Evolutionary conservation across 805 yeast species (phyloP).

Genomic region (Kuraishia ogatae): DNA sequence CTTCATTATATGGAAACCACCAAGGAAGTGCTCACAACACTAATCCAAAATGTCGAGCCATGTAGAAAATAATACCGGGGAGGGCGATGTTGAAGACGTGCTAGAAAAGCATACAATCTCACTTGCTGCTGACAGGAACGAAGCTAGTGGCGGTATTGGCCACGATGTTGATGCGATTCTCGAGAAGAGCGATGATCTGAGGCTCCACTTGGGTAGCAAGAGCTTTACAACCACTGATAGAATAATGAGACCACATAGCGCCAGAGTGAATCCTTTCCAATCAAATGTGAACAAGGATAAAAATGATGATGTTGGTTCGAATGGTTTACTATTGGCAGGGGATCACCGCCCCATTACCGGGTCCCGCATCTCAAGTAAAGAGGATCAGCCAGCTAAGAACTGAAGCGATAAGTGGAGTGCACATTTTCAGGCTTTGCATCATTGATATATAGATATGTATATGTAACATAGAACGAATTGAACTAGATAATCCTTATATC

Average conservation of each 20-base stretch:
- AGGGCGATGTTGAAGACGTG: no score
- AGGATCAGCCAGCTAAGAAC: background rate
- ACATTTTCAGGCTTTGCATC: no score
- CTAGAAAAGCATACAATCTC: no score
- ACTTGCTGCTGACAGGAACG: background rate
- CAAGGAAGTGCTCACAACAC: no score
- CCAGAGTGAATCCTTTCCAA: background rate
- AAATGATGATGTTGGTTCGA: background rate
- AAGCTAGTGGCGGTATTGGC: background rate
- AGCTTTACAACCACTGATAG: background rate
- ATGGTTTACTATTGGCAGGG: background rate
- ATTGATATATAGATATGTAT: no score
- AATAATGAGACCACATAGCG: background rate
- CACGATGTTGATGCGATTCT: background rate
- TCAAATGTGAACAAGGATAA: background rate
- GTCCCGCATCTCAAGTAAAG: background rate
- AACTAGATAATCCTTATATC: no score
- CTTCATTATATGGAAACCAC: no score
- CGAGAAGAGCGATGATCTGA: background rate
- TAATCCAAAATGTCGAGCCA: no score
- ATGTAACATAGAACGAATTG: no score
- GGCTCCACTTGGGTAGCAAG: background rate
- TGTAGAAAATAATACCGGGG: no score
- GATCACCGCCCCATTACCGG: background rate
- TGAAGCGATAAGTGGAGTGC: no score